These are phyloP conservation scores for Geranium rotundifolium DNA, from an alignment of 345 rosid genomes.

Conservation along the genomic window DNA sequence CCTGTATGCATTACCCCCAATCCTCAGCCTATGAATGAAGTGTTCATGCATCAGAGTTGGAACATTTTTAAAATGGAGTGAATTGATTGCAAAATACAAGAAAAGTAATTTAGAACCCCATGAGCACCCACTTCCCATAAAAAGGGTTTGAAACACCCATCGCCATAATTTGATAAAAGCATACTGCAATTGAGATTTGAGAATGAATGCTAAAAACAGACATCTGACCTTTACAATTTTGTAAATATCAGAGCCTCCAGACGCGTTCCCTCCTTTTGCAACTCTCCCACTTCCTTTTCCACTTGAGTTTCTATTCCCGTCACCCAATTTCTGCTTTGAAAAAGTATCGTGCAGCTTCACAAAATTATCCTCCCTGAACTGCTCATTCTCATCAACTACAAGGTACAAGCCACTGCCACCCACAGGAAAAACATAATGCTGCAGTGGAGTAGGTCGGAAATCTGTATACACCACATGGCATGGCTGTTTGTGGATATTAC, in stretches of 20 bases:
- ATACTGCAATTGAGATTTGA: slow-evolving; percentile 2
- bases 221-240: slow-evolving; percentile 79
- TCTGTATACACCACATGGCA: slow-evolving; percentile 97
- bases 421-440: slow-evolving; percentile 92
- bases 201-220: slow-evolving; percentile 6
- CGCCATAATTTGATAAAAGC: neutral
- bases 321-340: slow-evolving; percentile 51
- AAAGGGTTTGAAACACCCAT: neutral
- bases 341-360: slow-evolving; percentile 81
- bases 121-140: neutral
- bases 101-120: neutral
- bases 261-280: slow-evolving; percentile 61
- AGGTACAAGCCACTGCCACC: slow-evolving; percentile 89
- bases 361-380: slow-evolving; percentile 85
- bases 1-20: too few species aligned
- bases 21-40: too few species aligned
- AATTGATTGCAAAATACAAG: neutral
- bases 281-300: slow-evolving; percentile 74
- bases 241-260: slow-evolving; percentile 83
- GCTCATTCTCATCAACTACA: slow-evolving; percentile 92
- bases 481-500: slow-evolving; percentile 85
- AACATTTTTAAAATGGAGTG: neutral
- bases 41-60: too few species aligned
- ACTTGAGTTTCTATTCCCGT: slow-evolving; percentile 40
- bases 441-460: slow-evolving; percentile 95